These are phyloP conservation scores for Alternaria panax DNA, from an alignment of 2,329 filamentous ascomycete species.

Conservation along the genomic window DNA sequence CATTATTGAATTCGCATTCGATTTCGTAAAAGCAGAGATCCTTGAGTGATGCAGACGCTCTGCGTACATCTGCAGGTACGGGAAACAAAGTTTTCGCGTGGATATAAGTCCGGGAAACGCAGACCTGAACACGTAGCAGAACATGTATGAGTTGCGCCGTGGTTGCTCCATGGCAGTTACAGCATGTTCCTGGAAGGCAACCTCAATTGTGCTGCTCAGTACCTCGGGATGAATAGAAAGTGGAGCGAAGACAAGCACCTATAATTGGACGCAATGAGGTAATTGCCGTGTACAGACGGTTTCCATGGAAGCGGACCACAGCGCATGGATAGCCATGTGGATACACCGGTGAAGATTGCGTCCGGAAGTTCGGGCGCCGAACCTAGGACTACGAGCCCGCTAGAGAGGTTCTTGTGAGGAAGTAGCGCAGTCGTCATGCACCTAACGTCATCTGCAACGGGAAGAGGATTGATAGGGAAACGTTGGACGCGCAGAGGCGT, in stretches of 20 bases:
- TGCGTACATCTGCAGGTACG: conserved; percentile 17
- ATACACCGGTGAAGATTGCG: conserved; percentile 14
- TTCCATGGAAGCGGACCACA: conserved; percentile 1
- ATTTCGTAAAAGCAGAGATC: not conserved
- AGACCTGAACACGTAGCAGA: not conserved
- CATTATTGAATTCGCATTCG: not conserved
- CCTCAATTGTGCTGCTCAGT: not conserved
- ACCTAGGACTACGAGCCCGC: not conserved
- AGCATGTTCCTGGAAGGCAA: conserved; percentile 2
- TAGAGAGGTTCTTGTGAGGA: conserved; percentile 1
- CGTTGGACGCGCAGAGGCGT: not conserved
- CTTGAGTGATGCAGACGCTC: not conserved
- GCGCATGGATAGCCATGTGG: conserved; percentile 19
- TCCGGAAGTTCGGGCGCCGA: conserved; percentile 7
- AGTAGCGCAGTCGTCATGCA: conserved; percentile 9
- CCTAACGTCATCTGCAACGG: conserved; percentile 8
- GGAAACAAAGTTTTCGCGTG: conserved; percentile 6
- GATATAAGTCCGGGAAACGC: not conserved
- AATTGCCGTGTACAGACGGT: conserved; percentile 3
- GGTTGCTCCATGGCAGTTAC: not conserved
- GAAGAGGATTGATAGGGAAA: not conserved
- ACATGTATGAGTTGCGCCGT: not conserved
- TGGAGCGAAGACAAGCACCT: conserved; percentile 5
- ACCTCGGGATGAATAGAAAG: not conserved
- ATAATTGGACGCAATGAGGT: conserved; percentile 2